Evolutionary conservation across 345 rosid species (phyloP).

Genomic region (Syzygium aromaticum): DNA sequence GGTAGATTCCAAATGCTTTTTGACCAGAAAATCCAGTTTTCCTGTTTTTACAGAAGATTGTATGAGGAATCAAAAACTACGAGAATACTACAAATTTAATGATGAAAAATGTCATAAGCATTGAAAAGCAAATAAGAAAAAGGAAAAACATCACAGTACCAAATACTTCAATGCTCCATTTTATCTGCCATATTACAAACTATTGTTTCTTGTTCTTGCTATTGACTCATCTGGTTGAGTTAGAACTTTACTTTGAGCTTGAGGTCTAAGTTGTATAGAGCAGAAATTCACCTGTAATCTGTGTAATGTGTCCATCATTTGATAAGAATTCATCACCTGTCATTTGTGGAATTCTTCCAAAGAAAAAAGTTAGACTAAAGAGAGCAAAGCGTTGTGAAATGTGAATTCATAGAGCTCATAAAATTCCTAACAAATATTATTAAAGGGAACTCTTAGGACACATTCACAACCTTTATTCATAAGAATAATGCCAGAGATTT

Average conservation of each 20-base stretch:
- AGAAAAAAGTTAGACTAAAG: background rate
- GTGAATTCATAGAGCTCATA: background rate
- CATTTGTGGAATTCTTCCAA: background rate
- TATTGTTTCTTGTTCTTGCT: no score
- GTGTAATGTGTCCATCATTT: background rate
- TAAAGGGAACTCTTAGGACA: background rate
- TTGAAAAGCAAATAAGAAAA: background rate
- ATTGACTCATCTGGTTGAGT: background rate
- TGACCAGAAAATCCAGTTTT: background rate
- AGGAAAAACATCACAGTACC: background rate
- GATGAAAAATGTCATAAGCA: background rate
- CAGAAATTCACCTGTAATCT: background rate
- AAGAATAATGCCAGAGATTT: background rate
- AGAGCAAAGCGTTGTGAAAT: background rate
- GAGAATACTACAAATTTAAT: background rate
- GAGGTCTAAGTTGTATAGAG: background rate
- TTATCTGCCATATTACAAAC: background rate
- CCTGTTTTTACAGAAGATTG: background rate
- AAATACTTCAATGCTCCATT: background rate
- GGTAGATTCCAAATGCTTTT: background rate
- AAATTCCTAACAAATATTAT: background rate
- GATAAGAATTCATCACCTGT: background rate
- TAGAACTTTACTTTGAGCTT: background rate
- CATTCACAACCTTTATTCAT: background rate
- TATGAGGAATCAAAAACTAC: background rate